Evolutionary conservation across 805 yeast genomes (phyloP).

Genomic region (Kazachstania taianensis): DNA sequence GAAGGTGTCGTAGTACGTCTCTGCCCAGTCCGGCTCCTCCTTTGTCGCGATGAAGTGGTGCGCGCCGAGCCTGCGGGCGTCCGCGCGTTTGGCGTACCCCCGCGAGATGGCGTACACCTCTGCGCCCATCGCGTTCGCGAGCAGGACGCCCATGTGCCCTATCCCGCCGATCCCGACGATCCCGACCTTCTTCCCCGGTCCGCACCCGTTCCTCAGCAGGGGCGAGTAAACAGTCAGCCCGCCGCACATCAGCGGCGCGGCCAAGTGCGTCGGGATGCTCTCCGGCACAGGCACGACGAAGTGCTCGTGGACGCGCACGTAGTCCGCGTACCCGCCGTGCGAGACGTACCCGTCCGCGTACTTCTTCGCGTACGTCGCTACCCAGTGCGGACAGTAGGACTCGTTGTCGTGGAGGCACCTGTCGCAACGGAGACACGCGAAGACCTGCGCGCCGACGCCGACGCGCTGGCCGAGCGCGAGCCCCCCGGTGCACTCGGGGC

Average conservation of each 20-base stretch:
- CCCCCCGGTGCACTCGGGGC: constrained; percentile 39
- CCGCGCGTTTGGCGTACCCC: constrained; percentile 38
- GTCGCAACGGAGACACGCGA: constrained; percentile 53
- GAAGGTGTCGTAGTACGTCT: constrained; percentile 28
- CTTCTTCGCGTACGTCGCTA: constrained; percentile 36
- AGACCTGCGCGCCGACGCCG: constrained; percentile 67
- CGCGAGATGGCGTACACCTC: constrained; percentile 49
- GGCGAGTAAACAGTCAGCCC: constrained; percentile 69
- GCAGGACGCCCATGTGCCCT: constrained; percentile 46
- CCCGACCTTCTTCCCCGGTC: constrained; percentile 43
- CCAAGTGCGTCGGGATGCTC: constrained; percentile 39
- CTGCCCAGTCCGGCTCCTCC: constrained; percentile 36
- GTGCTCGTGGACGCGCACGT: constrained; percentile 53
- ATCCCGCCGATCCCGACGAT: constrained; percentile 48
- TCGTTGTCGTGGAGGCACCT: constrained; percentile 48
- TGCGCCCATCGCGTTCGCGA: constrained; percentile 52
- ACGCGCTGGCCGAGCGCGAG: constrained; percentile 63
- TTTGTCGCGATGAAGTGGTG: constrained; percentile 45
- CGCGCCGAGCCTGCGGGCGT: constrained; percentile 45
- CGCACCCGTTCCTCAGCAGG: constrained; percentile 41
- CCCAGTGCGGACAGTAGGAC: constrained; percentile 39
- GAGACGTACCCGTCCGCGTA: constrained; percentile 39
- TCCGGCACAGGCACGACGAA: constrained; percentile 59
- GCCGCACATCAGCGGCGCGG: constrained; percentile 71
- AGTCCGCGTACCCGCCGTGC: constrained; percentile 62